Base-by-base conservation (phyloP, 441 rosid species). In the Gossypium lobatum region DNA sequence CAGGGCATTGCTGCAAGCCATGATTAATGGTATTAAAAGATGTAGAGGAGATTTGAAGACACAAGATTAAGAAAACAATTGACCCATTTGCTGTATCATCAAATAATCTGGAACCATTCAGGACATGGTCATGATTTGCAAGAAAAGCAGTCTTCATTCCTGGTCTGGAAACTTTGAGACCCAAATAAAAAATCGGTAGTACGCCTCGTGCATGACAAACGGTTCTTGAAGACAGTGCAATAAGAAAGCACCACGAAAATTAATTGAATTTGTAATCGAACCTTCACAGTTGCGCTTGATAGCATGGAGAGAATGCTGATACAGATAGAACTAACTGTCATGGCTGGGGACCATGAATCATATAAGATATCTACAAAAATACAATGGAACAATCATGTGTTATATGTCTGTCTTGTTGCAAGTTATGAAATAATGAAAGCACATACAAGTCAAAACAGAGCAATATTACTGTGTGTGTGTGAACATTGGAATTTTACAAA, bases 301-400 rank as follows among this genome's bases (percentile, higher is more conserved):
- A 96, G 97, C 99, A 96, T 96, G 59, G 98, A 96, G 78, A 96
- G 96, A 86, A 96, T 96, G 83, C 98, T 96, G 80, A 96, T 93
- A 80, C 99, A 96, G 82, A 96, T 83, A 20, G 99, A 96, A 84
- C 98, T 91, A 68, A 96, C 97, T 1, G 97, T 92, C 98, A 96
- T 93, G 17, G 99, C 99, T 0, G 99, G 98, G 0, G 99, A 96
- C 99, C 99, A 96, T 20, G 99, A 96, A 85, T 96, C 99, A 73
- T 96, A 92, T 79, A 96, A 79, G 79, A 96, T 93, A 83, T 96
- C 99, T 95, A 83, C 77, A 75, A 17, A 17, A 61, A 52, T n/a
- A 61, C n/a, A 53, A 50, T 3, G 25, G 18, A 72, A 72, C 4
- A 45, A 55, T 72, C 72, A 76, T 11, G 71, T 25, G 75, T 63